A percentile compares a stretch with the other conserved stretches of the same genome.
Conservation (phyloP, 805 yeast species). For the Suhomyces pyralidae region DNA sequence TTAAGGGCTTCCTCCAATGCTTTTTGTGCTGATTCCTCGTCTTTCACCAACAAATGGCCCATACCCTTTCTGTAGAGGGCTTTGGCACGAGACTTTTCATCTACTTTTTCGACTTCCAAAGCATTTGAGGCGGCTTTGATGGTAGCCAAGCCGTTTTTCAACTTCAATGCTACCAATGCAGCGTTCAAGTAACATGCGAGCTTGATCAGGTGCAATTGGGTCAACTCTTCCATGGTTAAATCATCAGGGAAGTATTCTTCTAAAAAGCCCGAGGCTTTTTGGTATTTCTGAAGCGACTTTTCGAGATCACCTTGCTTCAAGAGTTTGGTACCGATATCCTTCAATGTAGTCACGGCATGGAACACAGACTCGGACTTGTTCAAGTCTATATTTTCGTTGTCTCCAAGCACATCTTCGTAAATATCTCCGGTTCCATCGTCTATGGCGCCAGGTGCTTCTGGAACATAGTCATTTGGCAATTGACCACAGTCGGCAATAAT, state of each 20-base stretch:
- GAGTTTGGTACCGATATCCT: slow-evolving; percentile 72
- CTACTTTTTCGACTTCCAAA: slow-evolving; percentile 55
- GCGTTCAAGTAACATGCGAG: slow-evolving; percentile 67
- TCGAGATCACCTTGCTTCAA: slow-evolving; percentile 62
- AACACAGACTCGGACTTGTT: slow-evolving; percentile 64
- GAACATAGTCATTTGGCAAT: slow-evolving; percentile 57
- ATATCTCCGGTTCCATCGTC: slow-evolving; percentile 85
- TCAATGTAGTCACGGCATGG: slow-evolving; percentile 60
- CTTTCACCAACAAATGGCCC: slow-evolving; percentile 61
- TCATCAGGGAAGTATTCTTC: slow-evolving; percentile 74
- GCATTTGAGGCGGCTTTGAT: slow-evolving; percentile 64
- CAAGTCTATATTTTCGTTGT: slow-evolving; percentile 63
- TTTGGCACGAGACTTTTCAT: slow-evolving; percentile 71
- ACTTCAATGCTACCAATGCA: slow-evolving; percentile 69
- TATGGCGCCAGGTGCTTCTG: slow-evolving; percentile 42
- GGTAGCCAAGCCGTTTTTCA: slow-evolving; percentile 51
- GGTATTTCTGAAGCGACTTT: slow-evolving; percentile 64
- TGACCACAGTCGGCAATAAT: slow-evolving; percentile 77
- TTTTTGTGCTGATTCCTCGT: slow-evolving; percentile 65
- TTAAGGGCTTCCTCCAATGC: slow-evolving; percentile 65
- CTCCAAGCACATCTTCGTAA: slow-evolving; percentile 72
- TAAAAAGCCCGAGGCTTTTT: slow-evolving; percentile 67
- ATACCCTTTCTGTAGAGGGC: slow-evolving; percentile 84
- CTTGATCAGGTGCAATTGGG: slow-evolving; percentile 51
- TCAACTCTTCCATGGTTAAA: slow-evolving; percentile 52